Percentiles rank a stretch among this genome's conserved stretches.
These are phyloP conservation scores for Ogataea angusta DNA, from an alignment of 805 yeast genomes.

Conservation along the genomic window DNA sequence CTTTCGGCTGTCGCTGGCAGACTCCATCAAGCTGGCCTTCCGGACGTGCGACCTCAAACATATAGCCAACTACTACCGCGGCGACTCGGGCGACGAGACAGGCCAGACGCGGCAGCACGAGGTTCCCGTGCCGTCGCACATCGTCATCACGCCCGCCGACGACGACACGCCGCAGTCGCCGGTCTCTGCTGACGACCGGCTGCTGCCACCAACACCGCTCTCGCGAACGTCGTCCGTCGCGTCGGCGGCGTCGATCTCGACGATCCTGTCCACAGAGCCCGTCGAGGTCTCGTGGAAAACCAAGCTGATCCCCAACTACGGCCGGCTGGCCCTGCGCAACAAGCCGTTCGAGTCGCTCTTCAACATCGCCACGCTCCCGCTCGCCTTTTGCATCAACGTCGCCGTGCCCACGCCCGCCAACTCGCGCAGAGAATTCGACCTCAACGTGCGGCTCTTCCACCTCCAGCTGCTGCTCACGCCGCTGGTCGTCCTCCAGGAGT, in stretches of 20 bases:
- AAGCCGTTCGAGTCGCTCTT: constrained; percentile 25
- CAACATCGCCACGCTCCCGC: constrained; percentile 26
- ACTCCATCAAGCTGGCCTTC: constrained; percentile 30
- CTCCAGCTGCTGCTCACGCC: constrained; percentile 30
- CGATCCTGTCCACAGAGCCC: constrained; percentile 13
- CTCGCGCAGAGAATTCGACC: constrained; percentile 17
- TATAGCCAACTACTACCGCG: constrained; percentile 8
- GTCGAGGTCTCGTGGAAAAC: constrained; percentile 8
- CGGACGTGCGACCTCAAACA: constrained; percentile 19
- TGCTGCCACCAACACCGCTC: constrained; percentile 3
- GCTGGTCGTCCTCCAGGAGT: constrained; percentile 6
- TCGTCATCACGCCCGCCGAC: constrained; percentile 17
- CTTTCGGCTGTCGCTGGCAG: constrained; percentile 30
- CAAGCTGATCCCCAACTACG: constrained; percentile 17
- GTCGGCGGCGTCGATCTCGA: constrained; percentile 12
- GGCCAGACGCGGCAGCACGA: neutral
- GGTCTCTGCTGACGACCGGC: neutral
- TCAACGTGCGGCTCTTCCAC: constrained; percentile 25
- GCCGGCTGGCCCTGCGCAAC: constrained; percentile 3
- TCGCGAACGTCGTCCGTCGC: constrained; percentile 11
- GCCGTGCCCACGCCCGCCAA: constrained; percentile 29
- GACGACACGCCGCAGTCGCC: constrained; percentile 1
- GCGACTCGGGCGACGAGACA: neutral
- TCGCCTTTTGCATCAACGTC: constrained; percentile 23
- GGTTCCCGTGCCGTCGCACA: constrained; percentile 8